Evolutionary conservation across 2,329 filamentous ascomycete species (phyloP).

Genomic region (Xylaria polymorpha): DNA sequence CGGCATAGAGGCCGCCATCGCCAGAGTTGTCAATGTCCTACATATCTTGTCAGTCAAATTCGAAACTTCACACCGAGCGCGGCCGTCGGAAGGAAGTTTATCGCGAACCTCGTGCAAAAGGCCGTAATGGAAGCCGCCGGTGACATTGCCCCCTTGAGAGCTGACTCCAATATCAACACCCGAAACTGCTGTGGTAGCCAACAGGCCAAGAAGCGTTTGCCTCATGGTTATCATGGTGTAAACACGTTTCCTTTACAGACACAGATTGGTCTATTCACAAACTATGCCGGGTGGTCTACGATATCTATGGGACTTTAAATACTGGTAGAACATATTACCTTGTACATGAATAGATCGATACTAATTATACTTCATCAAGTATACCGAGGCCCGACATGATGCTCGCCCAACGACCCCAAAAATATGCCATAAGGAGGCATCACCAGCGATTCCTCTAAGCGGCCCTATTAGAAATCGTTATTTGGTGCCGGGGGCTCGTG

Average conservation of each 20-base stretch:
- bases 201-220: conserved; percentile 38
- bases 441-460: conserved; percentile 27
- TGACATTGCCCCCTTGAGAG: conserved; percentile 55
- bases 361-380: conserved; percentile 5
- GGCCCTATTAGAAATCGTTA: conserved; percentile 26
- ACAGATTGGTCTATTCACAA: neutral
- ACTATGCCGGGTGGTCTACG: neutral
- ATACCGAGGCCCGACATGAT: neutral
- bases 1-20: conserved; percentile 78
- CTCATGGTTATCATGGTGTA: conserved; percentile 41
- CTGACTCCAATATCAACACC: conserved; percentile 54
- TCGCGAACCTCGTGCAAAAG: conserved; percentile 57
- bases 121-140: conserved; percentile 59
- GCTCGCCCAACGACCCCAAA: conserved; percentile 25
- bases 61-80: neutral
- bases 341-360: neutral
- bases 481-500: conserved; percentile 11
- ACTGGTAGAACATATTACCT: conserved; percentile 4
- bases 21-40: conserved; percentile 75
- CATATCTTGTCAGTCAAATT: conserved; percentile 40
- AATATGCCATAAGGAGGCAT: conserved; percentile 22
- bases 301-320: conserved; percentile 21
- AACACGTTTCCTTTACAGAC: neutral
- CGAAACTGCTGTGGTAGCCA: conserved; percentile 41
- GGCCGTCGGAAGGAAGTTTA: neutral